These are phyloP conservation scores for Phytophthora colocasiae DNA, from an alignment of 352 stramenopile genomes.

Conservation along the genomic window DNA sequence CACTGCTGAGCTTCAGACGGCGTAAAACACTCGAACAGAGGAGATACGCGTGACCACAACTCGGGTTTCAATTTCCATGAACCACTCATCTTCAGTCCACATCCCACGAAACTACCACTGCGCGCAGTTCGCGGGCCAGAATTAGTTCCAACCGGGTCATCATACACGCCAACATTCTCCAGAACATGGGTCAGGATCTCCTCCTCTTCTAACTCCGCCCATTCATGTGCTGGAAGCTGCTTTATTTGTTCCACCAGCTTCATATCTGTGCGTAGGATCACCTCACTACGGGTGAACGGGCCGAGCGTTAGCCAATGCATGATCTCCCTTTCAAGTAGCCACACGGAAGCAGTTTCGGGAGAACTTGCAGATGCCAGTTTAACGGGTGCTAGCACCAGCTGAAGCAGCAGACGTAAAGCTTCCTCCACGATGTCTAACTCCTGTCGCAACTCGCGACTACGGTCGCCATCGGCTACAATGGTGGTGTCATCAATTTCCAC, in stretches of 20 bases:
- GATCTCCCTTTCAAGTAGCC: constrained; percentile 72
- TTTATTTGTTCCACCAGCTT: constrained; percentile 84
- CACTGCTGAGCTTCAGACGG: constrained; percentile 74
- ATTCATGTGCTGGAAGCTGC: constrained; percentile 55
- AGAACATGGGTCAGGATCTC: constrained; percentile 79
- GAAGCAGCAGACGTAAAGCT: constrained; percentile 63
- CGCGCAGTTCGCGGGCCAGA: constrained; percentile 28
- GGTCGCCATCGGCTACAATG: constrained; percentile 20
- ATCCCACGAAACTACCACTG: constrained; percentile 45
- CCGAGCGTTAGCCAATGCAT: constrained; percentile 82
- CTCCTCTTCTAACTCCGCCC: constrained; percentile 73
- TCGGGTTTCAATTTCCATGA: constrained; percentile 68
- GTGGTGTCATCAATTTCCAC: background rate
- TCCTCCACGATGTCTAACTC: constrained; percentile 70
- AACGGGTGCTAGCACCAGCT: constrained; percentile 67
- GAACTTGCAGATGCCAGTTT: constrained; percentile 47
- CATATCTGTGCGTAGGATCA: constrained; percentile 68
- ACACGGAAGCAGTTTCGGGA: constrained; percentile 39
- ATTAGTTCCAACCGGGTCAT: constrained; percentile 47
- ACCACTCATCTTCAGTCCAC: constrained; percentile 75
- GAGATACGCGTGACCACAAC: constrained; percentile 64
- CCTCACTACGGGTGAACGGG: constrained; percentile 72
- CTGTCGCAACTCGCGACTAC: constrained; percentile 42
- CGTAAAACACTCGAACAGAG: constrained; percentile 81
- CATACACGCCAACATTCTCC: constrained; percentile 64